phyloP scores from a whole-genome alignment of 2,329 filamentous ascomycete genomes.

The Spiromastix sp. region DNA sequence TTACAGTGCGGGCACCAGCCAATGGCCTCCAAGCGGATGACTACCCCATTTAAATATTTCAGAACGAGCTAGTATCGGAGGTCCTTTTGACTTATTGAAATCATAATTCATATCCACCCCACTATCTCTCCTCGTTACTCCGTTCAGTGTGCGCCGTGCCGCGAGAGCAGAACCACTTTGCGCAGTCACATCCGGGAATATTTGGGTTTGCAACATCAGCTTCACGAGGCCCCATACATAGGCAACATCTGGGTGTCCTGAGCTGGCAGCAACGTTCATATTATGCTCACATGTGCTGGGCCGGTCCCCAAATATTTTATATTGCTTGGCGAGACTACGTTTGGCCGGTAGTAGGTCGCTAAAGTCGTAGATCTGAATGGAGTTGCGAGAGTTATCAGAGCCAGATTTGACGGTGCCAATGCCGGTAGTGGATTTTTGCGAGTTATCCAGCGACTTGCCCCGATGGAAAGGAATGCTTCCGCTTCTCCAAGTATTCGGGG shows the following conservation, averaged over 20 bases:
- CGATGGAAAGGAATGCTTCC: constrained; percentile 47
- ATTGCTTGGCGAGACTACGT: constrained; percentile 63
- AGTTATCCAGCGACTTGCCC: constrained; percentile 36
- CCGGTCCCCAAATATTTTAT: constrained; percentile 73
- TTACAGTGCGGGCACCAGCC: constrained; percentile 44
- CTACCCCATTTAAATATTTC: constrained; percentile 46
- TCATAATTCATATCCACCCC: constrained; percentile 24
- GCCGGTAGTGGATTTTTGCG: constrained; percentile 44
- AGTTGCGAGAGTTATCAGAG: constrained; percentile 48
- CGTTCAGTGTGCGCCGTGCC: constrained; percentile 50
- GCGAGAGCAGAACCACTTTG: constrained; percentile 57
- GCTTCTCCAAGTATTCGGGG: constrained; percentile 43
- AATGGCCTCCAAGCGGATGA: constrained; percentile 45
- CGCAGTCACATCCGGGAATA: constrained; percentile 56
- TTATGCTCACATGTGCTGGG: constrained; percentile 79
- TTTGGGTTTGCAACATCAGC: constrained; percentile 65
- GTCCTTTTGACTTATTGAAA: constrained; percentile 21
- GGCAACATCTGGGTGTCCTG: constrained; percentile 60
- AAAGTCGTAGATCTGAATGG: constrained; percentile 63
- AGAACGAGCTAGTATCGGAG: constrained; percentile 26
- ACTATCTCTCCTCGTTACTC: constrained; percentile 28
- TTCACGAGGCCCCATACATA: constrained; percentile 76
- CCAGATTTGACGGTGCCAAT: constrained; percentile 40
- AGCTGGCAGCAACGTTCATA: constrained; percentile 61
- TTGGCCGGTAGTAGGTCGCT: constrained; percentile 67